These are phyloP conservation scores for Exophiala sp. DNA, from an alignment of 2,329 filamentous ascomycete species.

Conservation along the genomic window DNA sequence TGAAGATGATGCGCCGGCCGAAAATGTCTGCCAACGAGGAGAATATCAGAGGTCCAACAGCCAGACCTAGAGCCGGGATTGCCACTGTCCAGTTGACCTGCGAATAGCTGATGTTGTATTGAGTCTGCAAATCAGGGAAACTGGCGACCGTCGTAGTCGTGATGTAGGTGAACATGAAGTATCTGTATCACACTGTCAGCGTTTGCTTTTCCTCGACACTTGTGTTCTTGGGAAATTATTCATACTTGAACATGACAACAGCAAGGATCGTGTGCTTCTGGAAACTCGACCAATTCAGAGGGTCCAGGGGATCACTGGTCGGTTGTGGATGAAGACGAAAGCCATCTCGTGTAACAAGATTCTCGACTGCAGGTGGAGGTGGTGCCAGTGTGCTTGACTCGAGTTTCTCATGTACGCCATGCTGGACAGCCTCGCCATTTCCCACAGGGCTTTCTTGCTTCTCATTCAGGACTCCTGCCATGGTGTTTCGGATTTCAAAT, in stretches of 20 bases:
- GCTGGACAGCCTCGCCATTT: neutral
- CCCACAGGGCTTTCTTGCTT: constrained; percentile 2
- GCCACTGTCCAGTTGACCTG: constrained; percentile 53
- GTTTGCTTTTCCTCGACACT: neutral
- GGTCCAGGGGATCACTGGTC: constrained; percentile 46
- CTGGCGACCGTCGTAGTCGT: constrained; percentile 53
- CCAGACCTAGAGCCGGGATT: constrained; percentile 47
- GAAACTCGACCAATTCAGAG: constrained; percentile 48
- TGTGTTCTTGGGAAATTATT: constrained; percentile 8
- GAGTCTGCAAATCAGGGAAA: constrained; percentile 45
- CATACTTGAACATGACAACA: constrained; percentile 51
- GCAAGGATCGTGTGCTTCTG: constrained; percentile 47
- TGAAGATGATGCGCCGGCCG: constrained; percentile 48
- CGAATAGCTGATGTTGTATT: constrained; percentile 42
- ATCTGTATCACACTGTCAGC: constrained; percentile 33
- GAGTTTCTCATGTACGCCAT: constrained; percentile 20
- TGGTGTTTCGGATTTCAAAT: constrained; percentile 1
- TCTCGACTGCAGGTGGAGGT: constrained; percentile 9
- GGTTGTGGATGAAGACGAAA: constrained; percentile 39
- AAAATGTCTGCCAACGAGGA: constrained; percentile 48
- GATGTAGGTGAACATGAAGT: constrained; percentile 55
- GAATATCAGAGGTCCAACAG: constrained; percentile 49
- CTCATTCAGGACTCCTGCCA: constrained; percentile 10
- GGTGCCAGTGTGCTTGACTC: constrained; percentile 17
- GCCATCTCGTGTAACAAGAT: constrained; percentile 29